These are phyloP conservation scores for Nosema muscidifuracis DNA, from an alignment of 371 early-diverging fungal genomes.

Conservation along the genomic window DNA sequence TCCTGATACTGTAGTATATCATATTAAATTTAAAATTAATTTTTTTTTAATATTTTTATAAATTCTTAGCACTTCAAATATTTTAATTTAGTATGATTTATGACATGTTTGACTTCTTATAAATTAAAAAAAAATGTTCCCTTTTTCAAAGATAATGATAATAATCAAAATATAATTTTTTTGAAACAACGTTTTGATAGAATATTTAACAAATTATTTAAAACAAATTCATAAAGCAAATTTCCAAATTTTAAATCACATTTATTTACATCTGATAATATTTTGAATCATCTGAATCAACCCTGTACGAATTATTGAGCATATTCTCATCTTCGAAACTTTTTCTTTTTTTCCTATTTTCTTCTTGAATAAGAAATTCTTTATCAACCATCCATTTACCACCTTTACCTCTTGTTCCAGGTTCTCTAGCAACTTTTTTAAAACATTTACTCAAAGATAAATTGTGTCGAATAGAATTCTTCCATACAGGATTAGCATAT, in stretches of 20 bases:
- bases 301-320: not conserved
- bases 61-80: too few species aligned
- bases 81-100: too few species aligned
- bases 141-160: too few species aligned
- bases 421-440: slow-evolving; percentile 56
- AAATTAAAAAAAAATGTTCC: too few species aligned
- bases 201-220: too few species aligned
- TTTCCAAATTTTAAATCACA: too few species aligned
- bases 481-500: slow-evolving; percentile 61
- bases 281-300: not conserved
- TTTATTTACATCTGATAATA: slow-evolving; percentile 8
- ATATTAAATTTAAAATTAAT: slow-evolving; percentile 1
- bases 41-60: too few species aligned
- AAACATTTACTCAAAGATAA: slow-evolving; percentile 62
- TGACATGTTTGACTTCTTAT: too few species aligned
- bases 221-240: too few species aligned
- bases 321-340: not conserved
- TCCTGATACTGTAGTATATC: slow-evolving; percentile 29
- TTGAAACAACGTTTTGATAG: too few species aligned
- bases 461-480: slow-evolving; percentile 64
- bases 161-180: too few species aligned
- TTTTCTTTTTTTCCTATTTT: slow-evolving; percentile 11
- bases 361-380: slow-evolving; percentile 16
- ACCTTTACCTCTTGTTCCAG: slow-evolving; percentile 57
- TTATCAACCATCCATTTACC: slow-evolving; percentile 57